phyloP scores from a whole-genome alignment of 2,329 filamentous ascomycete species.

The Alternaria triticimaculans region DNA sequence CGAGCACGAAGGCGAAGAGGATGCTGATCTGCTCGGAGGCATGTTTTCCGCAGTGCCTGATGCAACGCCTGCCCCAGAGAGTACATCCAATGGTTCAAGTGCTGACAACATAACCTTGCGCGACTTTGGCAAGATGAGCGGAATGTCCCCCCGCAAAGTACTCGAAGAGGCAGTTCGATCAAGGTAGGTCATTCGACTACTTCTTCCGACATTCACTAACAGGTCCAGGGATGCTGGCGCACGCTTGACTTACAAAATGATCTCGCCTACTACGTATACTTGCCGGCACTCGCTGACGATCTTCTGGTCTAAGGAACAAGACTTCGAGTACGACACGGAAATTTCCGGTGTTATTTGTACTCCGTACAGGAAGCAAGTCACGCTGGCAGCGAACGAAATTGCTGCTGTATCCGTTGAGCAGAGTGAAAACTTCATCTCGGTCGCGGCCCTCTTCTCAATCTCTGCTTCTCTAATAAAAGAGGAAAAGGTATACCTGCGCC shows the following conservation, averaged over 20 bases:
- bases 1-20: constrained; percentile 55
- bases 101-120: constrained; percentile 68
- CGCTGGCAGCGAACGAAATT: constrained; percentile 75
- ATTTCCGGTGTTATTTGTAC: constrained; percentile 53
- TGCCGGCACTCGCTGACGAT: constrained; percentile 78
- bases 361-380: constrained; percentile 57
- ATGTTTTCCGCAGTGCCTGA: constrained; percentile 61
- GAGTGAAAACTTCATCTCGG: constrained; percentile 86
- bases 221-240: constrained; percentile 69
- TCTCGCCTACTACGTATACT: constrained; percentile 77
- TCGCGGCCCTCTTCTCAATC: constrained; percentile 79
- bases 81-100: constrained; percentile 19
- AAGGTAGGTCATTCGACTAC: constrained; percentile 57
- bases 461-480: constrained; percentile 81
- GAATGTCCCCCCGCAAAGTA: constrained; percentile 75
- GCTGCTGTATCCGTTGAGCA: constrained; percentile 79
- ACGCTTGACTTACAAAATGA: constrained; percentile 69
- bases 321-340: constrained; percentile 53
- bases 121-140: constrained; percentile 84
- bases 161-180: constrained; percentile 89
- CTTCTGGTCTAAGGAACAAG: constrained; percentile 78
- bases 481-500: constrained; percentile 79
- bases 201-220: neutral
- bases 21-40: constrained; percentile 62
- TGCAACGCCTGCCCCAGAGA: constrained; percentile 49